Percentiles rank a stretch among this genome's conserved stretches.
Evolutionary conservation across 306 rosid species (phyloP).

Genomic region (Prunus kanzakura): DNA sequence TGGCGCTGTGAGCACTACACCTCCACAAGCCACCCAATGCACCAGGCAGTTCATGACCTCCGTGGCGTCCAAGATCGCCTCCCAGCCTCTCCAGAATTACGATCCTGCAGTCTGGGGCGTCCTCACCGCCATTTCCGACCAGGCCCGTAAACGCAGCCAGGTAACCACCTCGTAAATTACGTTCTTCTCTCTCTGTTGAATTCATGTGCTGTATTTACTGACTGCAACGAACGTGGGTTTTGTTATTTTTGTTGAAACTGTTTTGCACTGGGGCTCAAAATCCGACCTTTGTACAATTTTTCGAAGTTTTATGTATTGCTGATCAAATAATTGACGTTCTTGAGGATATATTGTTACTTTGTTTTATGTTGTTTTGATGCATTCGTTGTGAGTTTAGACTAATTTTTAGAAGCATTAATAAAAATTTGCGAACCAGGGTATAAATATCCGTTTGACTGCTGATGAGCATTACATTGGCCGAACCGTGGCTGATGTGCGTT

Average conservation of each 20-base stretch:
- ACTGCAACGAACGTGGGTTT: not conserved
- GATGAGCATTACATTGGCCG: constrained; percentile 82
- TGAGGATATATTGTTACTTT: not conserved
- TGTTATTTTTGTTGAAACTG: not conserved
- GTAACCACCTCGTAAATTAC: constrained; percentile 20
- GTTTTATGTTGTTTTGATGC: not conserved
- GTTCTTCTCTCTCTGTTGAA: not conserved
- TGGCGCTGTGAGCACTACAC: not conserved
- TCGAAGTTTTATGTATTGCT: not conserved
- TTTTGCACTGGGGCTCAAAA: not conserved
- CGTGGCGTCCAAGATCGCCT: constrained; percentile 64
- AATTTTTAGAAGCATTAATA: constrained; percentile 1
- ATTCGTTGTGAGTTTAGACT: not conserved
- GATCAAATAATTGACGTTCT: not conserved
- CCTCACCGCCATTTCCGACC: constrained; percentile 84
- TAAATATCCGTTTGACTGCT: constrained; percentile 60
- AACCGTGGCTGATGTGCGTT: constrained; percentile 48
- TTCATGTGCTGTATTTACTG: not conserved
- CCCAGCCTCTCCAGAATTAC: constrained; percentile 64
- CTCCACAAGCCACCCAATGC: constrained; percentile 5
- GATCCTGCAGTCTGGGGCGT: constrained; percentile 84
- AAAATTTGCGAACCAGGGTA: constrained; percentile 50
- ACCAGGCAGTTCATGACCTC: constrained; percentile 52
- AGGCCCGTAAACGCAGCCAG: constrained; percentile 81
- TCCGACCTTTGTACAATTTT: not conserved